Percentiles rank a stretch among this genome's conserved stretches.
These are phyloP conservation scores for Chenopodium formosanum DNA, from an alignment of 148 eudicot genomes.

Conservation along the genomic window DNA sequence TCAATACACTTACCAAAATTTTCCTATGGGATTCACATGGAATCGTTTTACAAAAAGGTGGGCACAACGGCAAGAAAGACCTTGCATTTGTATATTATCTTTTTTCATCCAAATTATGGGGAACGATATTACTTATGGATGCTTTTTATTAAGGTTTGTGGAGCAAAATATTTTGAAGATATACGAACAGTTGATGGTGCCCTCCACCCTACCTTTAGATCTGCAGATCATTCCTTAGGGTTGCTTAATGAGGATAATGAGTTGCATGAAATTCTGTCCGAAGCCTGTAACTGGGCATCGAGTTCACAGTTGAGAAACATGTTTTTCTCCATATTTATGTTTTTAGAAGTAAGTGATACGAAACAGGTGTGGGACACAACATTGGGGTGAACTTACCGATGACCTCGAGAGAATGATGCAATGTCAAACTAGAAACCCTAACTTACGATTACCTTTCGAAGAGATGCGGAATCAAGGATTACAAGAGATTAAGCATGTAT, in stretches of 20 bases:
- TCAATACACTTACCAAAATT: too few species aligned
- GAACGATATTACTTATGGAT: neutral
- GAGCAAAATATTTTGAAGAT: too few species aligned
- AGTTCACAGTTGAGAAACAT: neutral
- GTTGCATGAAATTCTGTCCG: neutral
- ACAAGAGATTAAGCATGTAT: neutral
- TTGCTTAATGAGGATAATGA: neutral
- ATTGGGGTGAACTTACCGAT: too few species aligned
- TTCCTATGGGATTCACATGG: too few species aligned
- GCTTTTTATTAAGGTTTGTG: neutral
- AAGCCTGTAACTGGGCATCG: neutral
- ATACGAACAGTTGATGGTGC: neutral
- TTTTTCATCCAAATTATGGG: neutral
- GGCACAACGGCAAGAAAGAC: neutral
- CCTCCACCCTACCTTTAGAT: neutral
- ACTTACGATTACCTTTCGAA: too few species aligned
- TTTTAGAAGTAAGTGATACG: neutral
- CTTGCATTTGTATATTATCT: neutral
- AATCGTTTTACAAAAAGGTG: neutral
- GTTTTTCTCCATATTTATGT: conserved; percentile 12
- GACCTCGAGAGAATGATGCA: too few species aligned
- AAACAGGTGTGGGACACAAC: too few species aligned
- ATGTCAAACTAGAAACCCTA: too few species aligned
- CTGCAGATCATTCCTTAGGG: neutral
- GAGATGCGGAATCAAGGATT: neutral